Evolutionary conservation across 1,139 yeast genomes (phyloP), one percentile per base, ranked within the genome.

Genomic region (Candida anutae): DNA sequence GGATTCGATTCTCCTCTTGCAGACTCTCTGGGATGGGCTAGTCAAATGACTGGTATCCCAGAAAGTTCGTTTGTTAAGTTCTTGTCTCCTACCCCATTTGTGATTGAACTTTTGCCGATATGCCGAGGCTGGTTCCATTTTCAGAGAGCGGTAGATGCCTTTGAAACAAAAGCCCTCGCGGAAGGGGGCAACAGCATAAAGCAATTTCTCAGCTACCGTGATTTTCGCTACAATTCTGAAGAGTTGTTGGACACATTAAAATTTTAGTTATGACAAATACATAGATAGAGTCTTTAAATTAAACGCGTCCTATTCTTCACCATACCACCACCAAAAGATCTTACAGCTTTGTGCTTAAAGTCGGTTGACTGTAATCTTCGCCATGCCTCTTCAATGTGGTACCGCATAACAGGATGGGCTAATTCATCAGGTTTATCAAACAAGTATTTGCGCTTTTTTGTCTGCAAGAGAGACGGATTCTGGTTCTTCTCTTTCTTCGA

Each of bases 371-470:
- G 97, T 33, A 84, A 58, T 32, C 83, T 62, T 43, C 96, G 66
- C 83, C 94, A 90, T 0, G 97, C 97, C 44, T 88, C 96, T 37
- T 82, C 80, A 10, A 90, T 75, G 52, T 90, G 97, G 35, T 75
- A 74, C 0, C 94, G 87, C 50, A 76, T 61, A 22, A 90, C 66
- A 0, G 97, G 97, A 35, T 77, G 74, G 13, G 82, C 83, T 32
- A 81, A 77, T 46, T 84, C 88, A 45, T 85, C 95, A 0, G 96
- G 96, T 26, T 83, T 88, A 51, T 85, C 95, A 50, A 90, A 90
- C 29, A 90, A 59, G 43, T 81, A 77, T 39, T 77, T 74, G 31
- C 77, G 62, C 36, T 45, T 46, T 30, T 38, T 33, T 25, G 35
- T 39, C 17, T 39, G 48, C 15, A 43, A 45, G 6, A 40, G 41